A percentile compares a stretch with the other conserved stretches of the same genome.
Conservation (phyloP, 1,284 basidiomycete genomes). For the Cryptococcus wingfieldii region DNA sequence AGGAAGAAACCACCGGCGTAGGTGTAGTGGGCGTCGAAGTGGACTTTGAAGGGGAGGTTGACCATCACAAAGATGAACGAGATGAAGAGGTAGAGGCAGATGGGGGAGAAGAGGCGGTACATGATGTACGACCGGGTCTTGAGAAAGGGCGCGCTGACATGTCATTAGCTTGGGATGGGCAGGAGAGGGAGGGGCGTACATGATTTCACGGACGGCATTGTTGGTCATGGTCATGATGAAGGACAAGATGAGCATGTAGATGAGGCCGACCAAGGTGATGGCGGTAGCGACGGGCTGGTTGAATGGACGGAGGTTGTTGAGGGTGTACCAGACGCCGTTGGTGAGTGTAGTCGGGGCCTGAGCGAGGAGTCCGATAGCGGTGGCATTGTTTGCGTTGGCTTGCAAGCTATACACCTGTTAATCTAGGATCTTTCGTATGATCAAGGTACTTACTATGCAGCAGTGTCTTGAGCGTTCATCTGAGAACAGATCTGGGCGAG, state of each 20-base stretch:
- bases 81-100: conserved; percentile 59
- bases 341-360: conserved; percentile 60
- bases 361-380: conserved; percentile 52
- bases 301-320: conserved; percentile 63
- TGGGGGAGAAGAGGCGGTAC: conserved; percentile 56
- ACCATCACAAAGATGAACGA: conserved; percentile 64
- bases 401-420: conserved; percentile 17
- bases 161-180: too few species aligned
- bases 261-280: conserved; percentile 62
- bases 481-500: conserved; percentile 27
- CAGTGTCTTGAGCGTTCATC: conserved; percentile 25
- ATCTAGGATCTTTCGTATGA: not conserved
- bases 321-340: conserved; percentile 54
- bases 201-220: conserved; percentile 49
- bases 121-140: conserved; percentile 56
- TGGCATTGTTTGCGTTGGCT: conserved; percentile 44
- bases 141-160: conserved; percentile 49
- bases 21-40: conserved; percentile 46
- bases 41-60: conserved; percentile 60
- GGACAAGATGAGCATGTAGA: conserved; percentile 62
- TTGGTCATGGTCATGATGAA: conserved; percentile 50
- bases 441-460: conserved; percentile 29
- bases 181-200: conserved; percentile 19
- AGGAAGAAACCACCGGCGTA: conserved; percentile 61
- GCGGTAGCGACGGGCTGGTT: conserved; percentile 64